Evolutionary conservation across 345 rosid genomes (phyloP).

Genomic region (Carallia brachiata): DNA sequence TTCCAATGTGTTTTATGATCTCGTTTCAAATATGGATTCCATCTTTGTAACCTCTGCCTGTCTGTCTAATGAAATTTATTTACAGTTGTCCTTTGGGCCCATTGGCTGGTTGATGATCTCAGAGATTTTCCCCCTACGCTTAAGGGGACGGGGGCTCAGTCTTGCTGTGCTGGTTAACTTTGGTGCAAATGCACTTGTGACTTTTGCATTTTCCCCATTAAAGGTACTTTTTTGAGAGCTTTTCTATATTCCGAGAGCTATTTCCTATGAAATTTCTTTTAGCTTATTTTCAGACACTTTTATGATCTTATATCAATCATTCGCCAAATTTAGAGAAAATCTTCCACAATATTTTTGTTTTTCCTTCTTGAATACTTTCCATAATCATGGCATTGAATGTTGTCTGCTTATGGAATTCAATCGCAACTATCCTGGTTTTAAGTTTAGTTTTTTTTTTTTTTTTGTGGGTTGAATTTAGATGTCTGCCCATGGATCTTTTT

Average conservation of each 20-base stretch:
- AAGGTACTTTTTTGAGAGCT: constrained; percentile 43
- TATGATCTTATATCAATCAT: no score
- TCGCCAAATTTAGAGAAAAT: no score
- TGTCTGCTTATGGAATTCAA: not conserved
- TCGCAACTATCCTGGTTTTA: no score
- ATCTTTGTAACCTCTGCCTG: not conserved
- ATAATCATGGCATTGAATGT: not conserved
- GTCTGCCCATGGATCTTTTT: no score
- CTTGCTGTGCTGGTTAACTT: constrained; percentile 89
- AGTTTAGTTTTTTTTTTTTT: no score
- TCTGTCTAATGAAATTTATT: constrained; percentile 17
- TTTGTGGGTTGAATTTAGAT: no score
- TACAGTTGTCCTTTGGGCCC: constrained; percentile 95
- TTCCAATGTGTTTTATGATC: not conserved
- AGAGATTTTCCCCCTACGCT: constrained; percentile 77
- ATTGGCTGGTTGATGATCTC: constrained; percentile 99
- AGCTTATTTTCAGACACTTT: no score
- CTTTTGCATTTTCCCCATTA: constrained; percentile 87
- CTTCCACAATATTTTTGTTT: no score
- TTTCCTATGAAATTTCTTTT: not conserved
- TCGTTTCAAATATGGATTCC: constrained; percentile 2
- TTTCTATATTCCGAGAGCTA: not conserved
- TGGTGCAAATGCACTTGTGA: constrained; percentile 90
- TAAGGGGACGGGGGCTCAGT: constrained; percentile 86
- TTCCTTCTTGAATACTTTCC: no score